These are phyloP conservation scores for Pseudozyma hubeiensis DNA, from an alignment of 1,284 basidiomycete genomes.

Conservation along the genomic window DNA sequence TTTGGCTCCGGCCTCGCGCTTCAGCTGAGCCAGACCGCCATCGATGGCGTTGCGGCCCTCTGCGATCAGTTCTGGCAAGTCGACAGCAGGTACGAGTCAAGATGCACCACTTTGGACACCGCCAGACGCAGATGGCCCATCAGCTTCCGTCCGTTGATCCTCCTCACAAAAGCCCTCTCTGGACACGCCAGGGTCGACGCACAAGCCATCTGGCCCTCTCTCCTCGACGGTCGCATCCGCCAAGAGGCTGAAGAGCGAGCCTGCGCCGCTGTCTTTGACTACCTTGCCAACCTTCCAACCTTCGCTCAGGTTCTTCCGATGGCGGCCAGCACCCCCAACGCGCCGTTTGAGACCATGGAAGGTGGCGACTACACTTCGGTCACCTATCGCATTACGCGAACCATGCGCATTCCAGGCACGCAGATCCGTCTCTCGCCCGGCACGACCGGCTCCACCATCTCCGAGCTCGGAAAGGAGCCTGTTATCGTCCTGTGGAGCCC, in stretches of 20 bases:
- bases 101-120: constrained; percentile 80
- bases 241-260: constrained; percentile 40
- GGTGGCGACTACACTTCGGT: constrained; percentile 73
- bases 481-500: constrained; percentile 84
- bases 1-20: constrained; percentile 73
- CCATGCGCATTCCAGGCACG: constrained; percentile 79
- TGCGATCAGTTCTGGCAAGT: constrained; percentile 82
- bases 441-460: constrained; percentile 78
- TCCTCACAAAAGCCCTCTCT: constrained; percentile 81
- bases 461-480: constrained; percentile 75
- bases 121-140: constrained; percentile 83
- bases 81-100: constrained; percentile 74
- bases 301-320: constrained; percentile 80
- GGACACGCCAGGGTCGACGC: constrained; percentile 68
- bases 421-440: constrained; percentile 76
- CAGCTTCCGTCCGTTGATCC: constrained; percentile 77
- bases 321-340: constrained; percentile 73
- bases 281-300: constrained; percentile 78
- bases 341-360: constrained; percentile 78
- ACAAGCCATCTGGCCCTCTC: constrained; percentile 44
- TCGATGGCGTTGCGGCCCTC: constrained; percentile 77
- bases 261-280: constrained; percentile 80
- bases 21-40: constrained; percentile 40
- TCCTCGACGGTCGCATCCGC: constrained; percentile 26
- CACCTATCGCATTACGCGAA: constrained; percentile 76